phyloP scores from a whole-genome alignment of 768 basidiomycete genomes.

The Serendipita sp. region DNA sequence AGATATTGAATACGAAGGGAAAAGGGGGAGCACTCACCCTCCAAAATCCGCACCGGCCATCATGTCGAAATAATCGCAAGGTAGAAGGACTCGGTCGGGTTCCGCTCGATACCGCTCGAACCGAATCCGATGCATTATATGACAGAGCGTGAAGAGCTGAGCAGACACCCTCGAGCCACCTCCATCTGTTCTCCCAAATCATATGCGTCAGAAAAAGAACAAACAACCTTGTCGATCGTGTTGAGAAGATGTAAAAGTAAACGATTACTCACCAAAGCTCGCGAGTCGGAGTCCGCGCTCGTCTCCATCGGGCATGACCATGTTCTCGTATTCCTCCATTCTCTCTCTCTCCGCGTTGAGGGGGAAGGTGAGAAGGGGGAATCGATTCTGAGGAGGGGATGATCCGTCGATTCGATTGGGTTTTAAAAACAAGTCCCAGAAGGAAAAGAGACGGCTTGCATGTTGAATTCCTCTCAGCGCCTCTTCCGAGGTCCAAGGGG shows the following conservation, averaged over 20 bases:
- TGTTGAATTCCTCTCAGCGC: too few species aligned
- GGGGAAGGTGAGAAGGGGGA: not conserved
- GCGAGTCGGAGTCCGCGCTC: not conserved
- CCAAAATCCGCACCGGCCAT: not conserved
- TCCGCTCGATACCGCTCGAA: not conserved
- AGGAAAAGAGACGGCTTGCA: too few species aligned
- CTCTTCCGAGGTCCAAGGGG: too few species aligned
- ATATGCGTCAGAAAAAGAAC: not conserved
- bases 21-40: not conserved
- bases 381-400: too few species aligned
- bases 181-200: not conserved
- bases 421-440: too few species aligned
- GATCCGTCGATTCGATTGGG: too few species aligned
- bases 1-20: not conserved
- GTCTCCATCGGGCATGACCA: not conserved
- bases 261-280: not conserved
- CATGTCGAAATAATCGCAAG: not conserved
- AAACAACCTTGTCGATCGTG: not conserved
- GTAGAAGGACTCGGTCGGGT: not conserved
- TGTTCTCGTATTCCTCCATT: not conserved
- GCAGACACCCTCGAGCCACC: not conserved
- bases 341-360: not conserved
- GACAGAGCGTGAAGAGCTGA: not conserved
- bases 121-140: not conserved
- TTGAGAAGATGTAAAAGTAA: too few species aligned